A percentile compares a stretch with the other conserved stretches of the same genome.
phyloP scores from a whole-genome alignment of 345 rosid genomes.

The Corchorus capsularis region DNA sequence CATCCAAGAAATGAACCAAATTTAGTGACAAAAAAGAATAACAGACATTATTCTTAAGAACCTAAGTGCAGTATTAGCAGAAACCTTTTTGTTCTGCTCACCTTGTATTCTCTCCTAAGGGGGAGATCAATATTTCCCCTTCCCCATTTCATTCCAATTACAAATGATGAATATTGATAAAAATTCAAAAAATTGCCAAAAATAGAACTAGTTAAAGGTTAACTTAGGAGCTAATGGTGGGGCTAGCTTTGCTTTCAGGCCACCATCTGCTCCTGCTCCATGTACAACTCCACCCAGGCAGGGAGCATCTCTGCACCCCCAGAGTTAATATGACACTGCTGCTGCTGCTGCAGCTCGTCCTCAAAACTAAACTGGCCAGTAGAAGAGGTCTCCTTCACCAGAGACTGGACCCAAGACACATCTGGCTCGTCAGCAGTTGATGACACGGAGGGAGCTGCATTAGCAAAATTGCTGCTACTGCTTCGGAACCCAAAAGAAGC shows the following conservation, averaged over 20 bases:
- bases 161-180: slow-evolving; percentile 29
- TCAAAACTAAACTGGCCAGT: slow-evolving; percentile 33
- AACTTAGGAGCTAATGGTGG: slow-evolving; percentile 18
- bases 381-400: slow-evolving; percentile 56
- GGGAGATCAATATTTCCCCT: background rate
- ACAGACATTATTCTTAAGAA: slow-evolving; percentile 23
- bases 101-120: slow-evolving; percentile 13
- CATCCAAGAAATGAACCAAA: slow-evolving; percentile 7
- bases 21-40: background rate
- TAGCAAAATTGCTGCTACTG: slow-evolving; percentile 31
- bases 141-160: slow-evolving; percentile 22
- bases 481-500: slow-evolving; percentile 63
- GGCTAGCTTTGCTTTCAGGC: slow-evolving; percentile 44
- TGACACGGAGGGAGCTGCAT: slow-evolving; percentile 26
- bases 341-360: slow-evolving; percentile 41
- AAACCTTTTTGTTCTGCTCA: slow-evolving; percentile 32
- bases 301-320: slow-evolving; percentile 46
- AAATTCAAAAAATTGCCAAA: slow-evolving; percentile 35
- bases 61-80: slow-evolving; percentile 25
- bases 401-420: slow-evolving; percentile 74
- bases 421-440: slow-evolving; percentile 57
- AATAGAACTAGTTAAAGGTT: slow-evolving; percentile 38
- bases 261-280: slow-evolving; percentile 81
- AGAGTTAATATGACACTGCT: slow-evolving; percentile 39
- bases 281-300: slow-evolving; percentile 74